A percentile compares a stretch with the other conserved stretches of the same genome.
phyloP scores from a whole-genome alignment of 2,329 filamentous ascomycete genomes.

The Torrubiellomyces zombiae region DNA sequence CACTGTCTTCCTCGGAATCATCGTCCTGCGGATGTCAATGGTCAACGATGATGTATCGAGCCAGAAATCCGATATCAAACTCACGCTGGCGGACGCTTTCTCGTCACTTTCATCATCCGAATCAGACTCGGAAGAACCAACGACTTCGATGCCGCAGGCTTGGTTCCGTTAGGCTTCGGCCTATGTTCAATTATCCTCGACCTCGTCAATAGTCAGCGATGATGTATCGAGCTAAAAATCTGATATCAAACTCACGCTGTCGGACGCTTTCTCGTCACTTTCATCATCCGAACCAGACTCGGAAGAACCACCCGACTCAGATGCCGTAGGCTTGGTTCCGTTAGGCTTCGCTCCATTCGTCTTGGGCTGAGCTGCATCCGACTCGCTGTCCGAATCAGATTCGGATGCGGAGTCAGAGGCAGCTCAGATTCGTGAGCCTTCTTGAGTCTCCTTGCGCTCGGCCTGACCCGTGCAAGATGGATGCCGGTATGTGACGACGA shows the following conservation, averaged over 20 bases:
- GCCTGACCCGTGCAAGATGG: too few relatives aligned
- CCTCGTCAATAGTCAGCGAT: too few relatives aligned
- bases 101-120: slow-evolving; percentile 13
- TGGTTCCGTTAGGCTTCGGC: slow-evolving; percentile 14
- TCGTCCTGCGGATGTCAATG: too few relatives aligned
- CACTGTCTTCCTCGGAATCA: slow-evolving; percentile 18
- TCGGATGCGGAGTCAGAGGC: slow-evolving; percentile 16
- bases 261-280: too few relatives aligned
- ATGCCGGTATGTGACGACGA: too few relatives aligned
- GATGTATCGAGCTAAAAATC: too few relatives aligned
- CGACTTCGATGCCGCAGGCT: slow-evolving; percentile 17
- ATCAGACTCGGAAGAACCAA: slow-evolving; percentile 16
- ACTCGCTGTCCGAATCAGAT: slow-evolving; percentile 22
- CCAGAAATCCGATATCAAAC: too few relatives aligned
- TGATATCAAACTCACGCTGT: too few relatives aligned
- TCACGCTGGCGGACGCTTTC: too few relatives aligned
- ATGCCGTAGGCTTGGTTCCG: slow-evolving; percentile 15
- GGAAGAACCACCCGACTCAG: slow-evolving; percentile 17
- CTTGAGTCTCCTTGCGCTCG: slow-evolving; percentile 13
- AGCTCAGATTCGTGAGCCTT: slow-evolving; percentile 12
- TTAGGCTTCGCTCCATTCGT: slow-evolving; percentile 8
- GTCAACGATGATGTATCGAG: too few relatives aligned
- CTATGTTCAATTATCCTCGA: too few relatives aligned
- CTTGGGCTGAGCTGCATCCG: slow-evolving; percentile 14
- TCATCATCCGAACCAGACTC: slow-evolving; percentile 16